Evolutionary conservation across 495 filamentous ascomycete species (phyloP), one percentile per base, ranked within the genome.

Genomic region (Cladorrhinum samala): DNA sequence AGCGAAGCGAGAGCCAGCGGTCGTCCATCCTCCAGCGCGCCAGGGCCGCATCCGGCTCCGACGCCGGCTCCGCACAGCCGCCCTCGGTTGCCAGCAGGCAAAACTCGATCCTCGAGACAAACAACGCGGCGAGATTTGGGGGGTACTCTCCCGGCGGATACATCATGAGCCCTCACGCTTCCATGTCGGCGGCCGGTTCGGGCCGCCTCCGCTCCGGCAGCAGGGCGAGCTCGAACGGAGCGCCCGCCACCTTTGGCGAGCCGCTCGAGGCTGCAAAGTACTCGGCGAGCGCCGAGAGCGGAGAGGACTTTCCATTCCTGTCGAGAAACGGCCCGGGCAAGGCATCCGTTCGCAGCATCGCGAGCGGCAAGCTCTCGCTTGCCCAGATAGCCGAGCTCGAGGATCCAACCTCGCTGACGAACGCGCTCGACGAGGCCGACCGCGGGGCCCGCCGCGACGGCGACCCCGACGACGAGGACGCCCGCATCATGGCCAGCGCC

Each of bases 131-230:
- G 14, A 75, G 86, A 30, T 77, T 77, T 38, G 87, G 84, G 33
- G 86, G 86, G 36, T 91, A 88, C 68, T 88, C 85, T 20, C 84
- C 87, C 1, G 74, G 66, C 16, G 81, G 73, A n/a, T 85, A 78
- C 54, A 63, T 85, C 46, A 77, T 83, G 59, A 91, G 84, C 23
- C 83, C 84, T 11, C 77, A 79, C 36, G 5, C 39, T 14, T 73
- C 76, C 30, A 89, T 86, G 9, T 68, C 85, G 40, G 68, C 77
- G 9, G 82, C 79, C 18, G 75, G 71, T 11, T 72, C 73, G 36
- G 62, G 69, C 24, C 78, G 81, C 33, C 72, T 79, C 43, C 79
- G 83, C 45, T 86, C 85, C 5, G 72, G 72, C 16, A 85, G 82
- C 44, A 75, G 79, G 57, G 64, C 72, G 44, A 58, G 60, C 27